Base-by-base conservation (phyloP, 2,329 filamentous ascomycete genomes). In the Aspergillus felis region DNA sequence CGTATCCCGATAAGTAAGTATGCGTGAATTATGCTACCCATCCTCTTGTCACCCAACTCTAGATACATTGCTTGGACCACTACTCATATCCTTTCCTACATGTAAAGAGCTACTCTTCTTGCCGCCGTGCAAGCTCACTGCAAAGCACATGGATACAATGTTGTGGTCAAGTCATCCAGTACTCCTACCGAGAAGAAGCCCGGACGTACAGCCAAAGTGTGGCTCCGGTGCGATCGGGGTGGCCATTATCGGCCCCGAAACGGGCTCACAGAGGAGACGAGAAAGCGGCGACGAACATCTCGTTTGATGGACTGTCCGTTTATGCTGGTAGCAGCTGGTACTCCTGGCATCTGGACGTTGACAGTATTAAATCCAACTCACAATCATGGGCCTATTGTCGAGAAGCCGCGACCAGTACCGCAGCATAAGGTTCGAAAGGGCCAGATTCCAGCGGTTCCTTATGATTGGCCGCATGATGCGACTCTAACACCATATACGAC, bases 381-480 rank as follows among this genome's bases (percentile, higher is more conserved):
- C 51, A 78, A 78, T 29, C 76, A 78, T 59, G 75, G 75, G 4
- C 75, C 76, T 6, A 65, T 77, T 27, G 54, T 74, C 46, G 75
- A 78, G 50, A 75, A 75, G 54, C 71, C 74, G 20, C 74, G 75
- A 9, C 74, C 74, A 53, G 66, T 71, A 28, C 69, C 73, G 60
- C 74, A 76, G 44, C 74, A 74, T 50, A 76, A 75, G 56, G 73
- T 74, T 48, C 75, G 75, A 38, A 77, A 77, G 51, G 82, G 74
- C 27, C 75, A 77, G 60, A 63, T 78, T 38, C 64, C 70, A 4
- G 74, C 75, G 1, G 58, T 67, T 14, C 76, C 76, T 4, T 79
- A 79, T 64, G 74, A 77, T 58, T 79, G 77, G 76, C 78, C 78
- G 8, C 76, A 79, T 60, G 75, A 79, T 65, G 72, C 74, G 1